Base-by-base conservation (phyloP, 257 asterid genomes). In the Mentha longifolia region DNA sequence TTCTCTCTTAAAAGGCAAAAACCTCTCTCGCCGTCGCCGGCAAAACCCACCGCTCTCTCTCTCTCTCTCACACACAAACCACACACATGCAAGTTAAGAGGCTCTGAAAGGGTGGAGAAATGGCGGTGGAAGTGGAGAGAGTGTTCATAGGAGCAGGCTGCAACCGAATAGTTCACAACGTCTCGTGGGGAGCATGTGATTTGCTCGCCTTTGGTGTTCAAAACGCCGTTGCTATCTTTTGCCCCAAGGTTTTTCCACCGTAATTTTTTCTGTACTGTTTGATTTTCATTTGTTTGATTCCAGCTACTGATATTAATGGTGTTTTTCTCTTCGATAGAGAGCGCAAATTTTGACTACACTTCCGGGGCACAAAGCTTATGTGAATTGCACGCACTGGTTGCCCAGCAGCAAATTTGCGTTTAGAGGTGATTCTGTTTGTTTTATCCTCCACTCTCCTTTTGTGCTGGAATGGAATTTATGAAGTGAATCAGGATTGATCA, bases 381-480 rank as follows among this genome's bases (percentile, higher is more conserved):
- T 94, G 10, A 92, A 94, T 69, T 91, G 97, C 80, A 91, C 98
- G 10, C 90, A 88, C 45, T 94, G 98, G 99, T 81, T 91, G 79
- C 98, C 99, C 33, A 89, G 77, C 84, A 83, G 83, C 83, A 94
- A 94, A 84, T 94, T 85, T 81, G 87, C 92, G 9, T 85, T 83
- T 61, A 86, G 81, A 94, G 98, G 99, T 91, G 39, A 5, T 61
- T 57, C 15, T 9, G 79, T 66, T 76, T 81, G 59, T 20, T 14
- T 22, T 15, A 15, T 62, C 30, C 42, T 49, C 11, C 63, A 17
- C 19, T 14, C 11, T 4, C 47, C 12, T 9, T 3, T 41, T 16
- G 22, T 51, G 61, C 25, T 46, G 4, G 74, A 19, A 65, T 61
- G 46, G 58, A 9, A 31, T 41, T 66, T 58, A 22, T 71, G 65